Percentiles rank a stretch among this genome's conserved stretches.
phyloP scores from a whole-genome alignment of 352 stramenopile genomes.

The Phytophthora hybrid region DNA sequence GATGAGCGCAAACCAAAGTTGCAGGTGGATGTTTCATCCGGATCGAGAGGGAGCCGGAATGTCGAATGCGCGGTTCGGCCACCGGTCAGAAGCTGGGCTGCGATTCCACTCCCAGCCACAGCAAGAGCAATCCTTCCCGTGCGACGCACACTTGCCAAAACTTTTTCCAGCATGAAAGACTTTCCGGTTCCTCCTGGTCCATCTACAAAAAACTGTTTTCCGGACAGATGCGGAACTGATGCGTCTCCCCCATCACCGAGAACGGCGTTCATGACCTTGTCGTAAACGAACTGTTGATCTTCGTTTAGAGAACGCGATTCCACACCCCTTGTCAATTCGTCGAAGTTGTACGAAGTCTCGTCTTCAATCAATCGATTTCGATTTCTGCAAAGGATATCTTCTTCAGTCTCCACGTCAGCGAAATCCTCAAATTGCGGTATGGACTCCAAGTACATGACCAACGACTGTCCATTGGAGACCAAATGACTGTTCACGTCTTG shows the following conservation, averaged over 20 bases:
- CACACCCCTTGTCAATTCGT: too few species aligned
- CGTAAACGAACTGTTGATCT: neutral
- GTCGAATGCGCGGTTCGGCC: too few species aligned
- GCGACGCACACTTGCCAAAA: neutral
- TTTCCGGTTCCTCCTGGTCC: constrained; percentile 6
- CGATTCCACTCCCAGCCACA: constrained; percentile 11
- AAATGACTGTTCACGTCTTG: neutral
- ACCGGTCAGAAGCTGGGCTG: neutral
- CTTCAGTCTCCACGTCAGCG: too few species aligned
- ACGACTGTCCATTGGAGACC: too few species aligned
- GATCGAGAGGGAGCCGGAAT: too few species aligned
- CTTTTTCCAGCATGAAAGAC: constrained; percentile 4
- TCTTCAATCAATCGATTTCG: too few species aligned
- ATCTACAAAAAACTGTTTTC: neutral
- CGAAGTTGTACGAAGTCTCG: too few species aligned
- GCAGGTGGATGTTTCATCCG: neutral
- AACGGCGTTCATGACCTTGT: neutral
- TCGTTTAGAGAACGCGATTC: too few species aligned
- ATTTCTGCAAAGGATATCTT: neutral
- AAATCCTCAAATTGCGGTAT: too few species aligned
- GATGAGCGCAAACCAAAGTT: neutral
- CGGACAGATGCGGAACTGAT: neutral
- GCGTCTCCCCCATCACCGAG: neutral
- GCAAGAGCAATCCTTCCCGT: neutral
- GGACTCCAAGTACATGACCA: too few species aligned